Conservation (phyloP, 768 basidiomycete genomes). For the Agrocybe pediades region DNA sequence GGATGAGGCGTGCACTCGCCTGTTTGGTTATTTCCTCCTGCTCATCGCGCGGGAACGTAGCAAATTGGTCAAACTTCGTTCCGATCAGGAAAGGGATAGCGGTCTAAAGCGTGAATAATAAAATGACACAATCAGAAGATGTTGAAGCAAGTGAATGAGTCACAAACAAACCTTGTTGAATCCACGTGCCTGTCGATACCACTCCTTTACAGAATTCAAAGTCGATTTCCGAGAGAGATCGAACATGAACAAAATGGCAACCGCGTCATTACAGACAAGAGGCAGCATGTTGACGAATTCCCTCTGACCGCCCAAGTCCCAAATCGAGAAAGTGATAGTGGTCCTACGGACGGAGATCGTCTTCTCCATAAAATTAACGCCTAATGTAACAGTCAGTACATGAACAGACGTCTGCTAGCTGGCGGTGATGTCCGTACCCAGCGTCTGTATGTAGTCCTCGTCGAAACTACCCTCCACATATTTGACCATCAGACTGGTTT, state of each 20-base stretch:
- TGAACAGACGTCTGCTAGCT: background rate
- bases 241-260: slow-evolving; percentile 99
- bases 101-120: slow-evolving; percentile 53
- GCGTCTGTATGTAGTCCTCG: slow-evolving; percentile 99
- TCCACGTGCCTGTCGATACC: slow-evolving; percentile 98
- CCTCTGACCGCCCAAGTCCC: slow-evolving; percentile 96
- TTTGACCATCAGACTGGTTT: slow-evolving; percentile 99
- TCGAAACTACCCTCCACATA: slow-evolving; percentile 99
- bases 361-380: slow-evolving; percentile 99
- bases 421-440: slow-evolving; percentile 59
- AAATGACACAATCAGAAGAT: background rate
- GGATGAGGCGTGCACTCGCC: slow-evolving; percentile 40
- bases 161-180: slow-evolving; percentile 87
- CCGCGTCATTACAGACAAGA: slow-evolving; percentile 98
- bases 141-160: background rate
- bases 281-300: slow-evolving; percentile 99
- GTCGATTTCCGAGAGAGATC: slow-evolving; percentile 97
- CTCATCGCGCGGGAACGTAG: slow-evolving; percentile 94
- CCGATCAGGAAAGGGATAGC: slow-evolving; percentile 99
- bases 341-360: slow-evolving; percentile 97
- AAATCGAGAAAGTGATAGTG: slow-evolving; percentile 99
- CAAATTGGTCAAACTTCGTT: slow-evolving; percentile 97
- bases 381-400: slow-evolving; percentile 30
- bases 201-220: slow-evolving; percentile 98
- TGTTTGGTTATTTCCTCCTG: slow-evolving; percentile 99